Conservation (phyloP, 2,329 filamentous ascomycete genomes). For the Apiospora arundinis region DNA sequence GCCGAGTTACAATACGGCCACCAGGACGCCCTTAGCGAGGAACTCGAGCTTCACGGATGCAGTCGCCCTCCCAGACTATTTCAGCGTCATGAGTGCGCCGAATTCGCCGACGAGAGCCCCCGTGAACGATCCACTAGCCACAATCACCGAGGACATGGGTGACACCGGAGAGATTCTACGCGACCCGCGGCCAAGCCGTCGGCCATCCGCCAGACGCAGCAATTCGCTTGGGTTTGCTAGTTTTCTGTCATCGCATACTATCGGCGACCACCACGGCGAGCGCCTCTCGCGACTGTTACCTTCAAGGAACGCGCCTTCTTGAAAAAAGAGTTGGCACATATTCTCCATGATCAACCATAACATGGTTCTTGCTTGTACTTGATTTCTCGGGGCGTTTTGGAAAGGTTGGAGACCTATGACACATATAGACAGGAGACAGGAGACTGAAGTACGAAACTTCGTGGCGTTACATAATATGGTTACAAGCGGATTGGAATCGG, state of each 20-base stretch:
- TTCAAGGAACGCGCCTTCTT: not conserved
- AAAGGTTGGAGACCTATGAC: not conserved
- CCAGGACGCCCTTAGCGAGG: conserved; percentile 65
- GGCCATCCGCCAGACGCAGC: conserved; percentile 22
- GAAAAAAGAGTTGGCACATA: not conserved
- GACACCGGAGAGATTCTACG: not conserved
- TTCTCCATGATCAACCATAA: not conserved
- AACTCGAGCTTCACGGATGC: conserved; percentile 56
- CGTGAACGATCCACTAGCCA: conserved; percentile 36
- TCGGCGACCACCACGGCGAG: conserved; percentile 36
- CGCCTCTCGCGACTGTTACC: conserved; percentile 25
- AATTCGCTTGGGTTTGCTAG: conserved; percentile 32
- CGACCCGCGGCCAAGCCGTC: not conserved
- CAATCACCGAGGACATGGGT: conserved; percentile 33
- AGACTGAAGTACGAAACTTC: conserved; percentile 10
- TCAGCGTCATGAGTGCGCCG: conserved; percentile 63
- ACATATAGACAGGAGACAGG: not conserved
- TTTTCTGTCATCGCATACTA: conserved; percentile 35
- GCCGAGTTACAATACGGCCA: conserved; percentile 78
- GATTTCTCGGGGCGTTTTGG: conserved; percentile 2
- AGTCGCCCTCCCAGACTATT: conserved; percentile 68
- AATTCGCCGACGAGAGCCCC: conserved; percentile 50
- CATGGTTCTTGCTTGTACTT: not conserved
- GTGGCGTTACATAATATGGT: conserved; percentile 8
- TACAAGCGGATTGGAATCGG: conserved; percentile 14